Conservation (phyloP, 2,329 filamentous ascomycete genomes). For the Scedosporium boydii region DNA sequence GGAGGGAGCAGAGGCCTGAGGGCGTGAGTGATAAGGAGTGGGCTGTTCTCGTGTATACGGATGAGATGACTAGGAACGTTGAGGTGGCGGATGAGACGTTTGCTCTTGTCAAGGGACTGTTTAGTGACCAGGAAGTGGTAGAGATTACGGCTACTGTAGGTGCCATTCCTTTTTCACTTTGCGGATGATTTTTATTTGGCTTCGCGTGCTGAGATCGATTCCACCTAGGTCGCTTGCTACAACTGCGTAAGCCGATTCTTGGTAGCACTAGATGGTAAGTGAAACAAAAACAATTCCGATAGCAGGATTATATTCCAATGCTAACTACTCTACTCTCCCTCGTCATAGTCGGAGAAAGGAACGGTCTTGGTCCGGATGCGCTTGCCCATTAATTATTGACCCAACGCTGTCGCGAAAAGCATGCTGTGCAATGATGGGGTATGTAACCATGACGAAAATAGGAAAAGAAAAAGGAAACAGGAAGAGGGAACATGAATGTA, state of each 20-base stretch:
- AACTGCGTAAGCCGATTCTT: constrained; percentile 80
- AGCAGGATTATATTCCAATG: neutral
- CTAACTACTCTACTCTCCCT: neutral
- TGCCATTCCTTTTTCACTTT: constrained; percentile 7
- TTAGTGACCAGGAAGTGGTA: constrained; percentile 64
- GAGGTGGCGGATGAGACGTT: constrained; percentile 62
- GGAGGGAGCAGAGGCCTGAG: constrained; percentile 17
- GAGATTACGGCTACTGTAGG: constrained; percentile 69
- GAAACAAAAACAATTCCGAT: neutral
- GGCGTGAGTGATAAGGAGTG: constrained; percentile 50
- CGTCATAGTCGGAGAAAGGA: constrained; percentile 44
- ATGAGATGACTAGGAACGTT: constrained; percentile 74
- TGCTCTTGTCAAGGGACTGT: constrained; percentile 47
- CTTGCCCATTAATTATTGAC: constrained; percentile 20
- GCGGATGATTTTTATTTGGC: neutral
- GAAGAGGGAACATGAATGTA: neutral
- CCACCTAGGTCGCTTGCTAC: constrained; percentile 53
- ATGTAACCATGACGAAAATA: neutral
- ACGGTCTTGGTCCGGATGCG: constrained; percentile 39
- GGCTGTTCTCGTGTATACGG: constrained; percentile 63
- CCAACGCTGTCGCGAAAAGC: neutral
- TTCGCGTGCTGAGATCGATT: constrained; percentile 11
- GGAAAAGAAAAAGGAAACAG: neutral
- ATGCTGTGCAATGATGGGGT: neutral
- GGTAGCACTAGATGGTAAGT: constrained; percentile 67